Base-by-base conservation (phyloP, 2,329 filamentous ascomycete genomes). In the Epichloe brachyelytri region DNA sequence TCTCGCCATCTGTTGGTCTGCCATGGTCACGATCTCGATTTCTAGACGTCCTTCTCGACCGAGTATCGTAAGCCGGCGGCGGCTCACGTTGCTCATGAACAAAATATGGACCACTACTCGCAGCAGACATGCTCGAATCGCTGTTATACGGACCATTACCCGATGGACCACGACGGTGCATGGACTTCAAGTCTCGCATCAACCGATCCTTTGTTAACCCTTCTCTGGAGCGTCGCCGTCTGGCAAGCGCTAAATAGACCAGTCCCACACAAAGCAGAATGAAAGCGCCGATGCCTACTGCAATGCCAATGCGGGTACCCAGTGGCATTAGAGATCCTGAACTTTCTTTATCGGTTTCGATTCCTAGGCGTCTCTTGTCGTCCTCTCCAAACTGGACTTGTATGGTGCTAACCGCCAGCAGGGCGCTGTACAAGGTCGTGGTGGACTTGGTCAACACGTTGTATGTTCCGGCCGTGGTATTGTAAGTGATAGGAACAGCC, bases 391-490 rank as follows among this genome's bases (percentile, higher is more conserved):
- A 70, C n/a, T 68, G 59, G 3, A 66, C 67, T 17, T 62, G 61
- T 36, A 69, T 65, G 5, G 63, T 65, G 50, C 67, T 63, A 10
- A 69, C 65, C 4, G 65, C 67, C 22, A 69, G 61, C 5, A 65
- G 64, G 47, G 67, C 68, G 46, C 61, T 62, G 37, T 64, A 65
- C 5, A 70, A 54, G 1, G 67, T 69, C 11, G 67, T 70, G 8
- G 64, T 67, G 4, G 65, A 65, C 33, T 59, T 58, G n/a, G 63
- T 58, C 30, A 67, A 43, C 43, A 66, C 58, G n/a, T 63, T 56
- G 53, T 69, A 68, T 7, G 63, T 64, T 30, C 60, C 58, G 11
- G 62, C 66, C 15, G 65, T 66, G 19, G 57, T 58, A 51, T 69
- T 65, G 54, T 67, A 69, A 8, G 60, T 61, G 44, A 66, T 65